These are phyloP conservation scores for Verbena officinalis DNA, from an alignment of 257 asterid species.

Conservation along the genomic window DNA sequence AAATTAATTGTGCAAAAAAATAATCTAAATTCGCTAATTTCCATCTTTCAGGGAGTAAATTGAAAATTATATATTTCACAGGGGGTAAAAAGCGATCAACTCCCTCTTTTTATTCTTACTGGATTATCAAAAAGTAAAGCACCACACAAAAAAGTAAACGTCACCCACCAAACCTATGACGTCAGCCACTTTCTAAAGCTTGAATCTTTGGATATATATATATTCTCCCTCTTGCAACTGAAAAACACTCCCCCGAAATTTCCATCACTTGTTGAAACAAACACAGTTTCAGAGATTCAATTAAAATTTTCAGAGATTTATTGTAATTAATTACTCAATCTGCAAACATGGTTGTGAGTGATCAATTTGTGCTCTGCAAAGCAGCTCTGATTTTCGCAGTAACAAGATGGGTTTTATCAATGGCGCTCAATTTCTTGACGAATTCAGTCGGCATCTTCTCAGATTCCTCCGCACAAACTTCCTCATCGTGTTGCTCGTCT, in stretches of 20 bases:
- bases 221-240: slow-evolving; percentile 13
- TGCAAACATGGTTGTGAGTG: slow-evolving; percentile 38
- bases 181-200: slow-evolving; percentile 40
- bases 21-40: too few relatives aligned
- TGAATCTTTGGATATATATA: slow-evolving; percentile 34
- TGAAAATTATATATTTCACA: too few relatives aligned
- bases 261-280: slow-evolving; percentile 13
- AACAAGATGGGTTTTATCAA: slow-evolving; percentile 57
- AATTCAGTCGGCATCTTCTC: slow-evolving; percentile 32
- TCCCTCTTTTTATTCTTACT: slow-evolving; percentile 46
- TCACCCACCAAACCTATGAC: slow-evolving; percentile 31
- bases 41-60: too few relatives aligned
- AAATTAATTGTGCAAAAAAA: too few relatives aligned
- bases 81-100: too few relatives aligned
- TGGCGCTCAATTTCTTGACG: slow-evolving; percentile 41
- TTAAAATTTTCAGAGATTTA: too few relatives aligned
- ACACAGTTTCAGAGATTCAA: too few relatives aligned
- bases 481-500: slow-evolving; percentile 23
- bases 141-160: slow-evolving; percentile 27
- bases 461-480: slow-evolving; percentile 10
- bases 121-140: slow-evolving; percentile 42
- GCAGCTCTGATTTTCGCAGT: slow-evolving; percentile 58
- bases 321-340: too few relatives aligned
- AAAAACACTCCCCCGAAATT: slow-evolving; percentile 41
- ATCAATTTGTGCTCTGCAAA: slow-evolving; percentile 53